Evolutionary conservation across 208 protist species (phyloP), one percentile per base, ranked within the genome.

Genomic region (Leishmania aethiopica): DNA sequence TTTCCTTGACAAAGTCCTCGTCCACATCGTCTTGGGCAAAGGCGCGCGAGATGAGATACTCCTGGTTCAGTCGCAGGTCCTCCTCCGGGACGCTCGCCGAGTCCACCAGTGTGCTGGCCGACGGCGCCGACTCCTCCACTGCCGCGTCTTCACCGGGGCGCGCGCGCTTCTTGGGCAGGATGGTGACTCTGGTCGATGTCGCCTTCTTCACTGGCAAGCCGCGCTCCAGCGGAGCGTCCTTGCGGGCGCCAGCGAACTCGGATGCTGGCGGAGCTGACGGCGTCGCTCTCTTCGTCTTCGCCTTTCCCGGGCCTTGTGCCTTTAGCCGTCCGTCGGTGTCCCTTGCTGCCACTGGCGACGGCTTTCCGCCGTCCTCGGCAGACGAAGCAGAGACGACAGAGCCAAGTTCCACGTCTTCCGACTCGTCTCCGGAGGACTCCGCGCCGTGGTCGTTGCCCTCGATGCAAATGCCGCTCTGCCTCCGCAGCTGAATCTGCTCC

Each of bases 1-100:
- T 98, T 83, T 97, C 91, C 73, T 93, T 92, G 37, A 97, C 82
- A 81, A 98, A 98, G 62, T 98, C 95, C 15, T 92, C 96, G 76
- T 97, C 93, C 4, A 98, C 87, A 64, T 97, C 94, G 82, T 98
- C 96, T 7, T 93, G 74, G 35, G 95, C 96, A 87, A 98, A 98
- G 37, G 96, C 96, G 75, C 95, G 93, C n/a, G 92, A 90, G 69
- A 98, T 91, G 22, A 98, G 89, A 72, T 98, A 98, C 47, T 96
- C 91, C 75, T 98, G 95, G 53, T 96, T 85, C 75, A 89, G 62
- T 28, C 83, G 74, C 66, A 87, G 37, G 35, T 85, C 81, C 59
- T 93, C 78, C 75, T 91, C 82, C 11, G 85, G 35, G 28, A 70
- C 51, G 42, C 75, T 72, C 47, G 80, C 32, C 28, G 62, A 81